A percentile compares a stretch with the other conserved stretches of the same genome.
These are phyloP conservation scores for Mrakia hoshinonis DNA, from an alignment of 768 basidiomycete species.

Conservation along the genomic window DNA sequence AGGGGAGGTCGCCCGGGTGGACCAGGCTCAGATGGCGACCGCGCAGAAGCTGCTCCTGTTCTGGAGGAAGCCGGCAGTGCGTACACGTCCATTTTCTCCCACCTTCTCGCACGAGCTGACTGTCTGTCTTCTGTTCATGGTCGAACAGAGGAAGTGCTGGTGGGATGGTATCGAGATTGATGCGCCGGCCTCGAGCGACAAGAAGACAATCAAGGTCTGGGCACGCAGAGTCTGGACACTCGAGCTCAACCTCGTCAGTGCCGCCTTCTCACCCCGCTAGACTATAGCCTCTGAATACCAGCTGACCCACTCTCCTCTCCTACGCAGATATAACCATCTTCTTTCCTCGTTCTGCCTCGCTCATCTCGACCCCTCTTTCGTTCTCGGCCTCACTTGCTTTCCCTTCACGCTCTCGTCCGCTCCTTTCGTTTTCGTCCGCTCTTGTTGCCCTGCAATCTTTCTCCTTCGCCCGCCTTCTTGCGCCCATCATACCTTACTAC, in stretches of 20 bases:
- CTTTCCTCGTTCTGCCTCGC: background rate
- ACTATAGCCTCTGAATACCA: no score
- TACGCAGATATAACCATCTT: background rate
- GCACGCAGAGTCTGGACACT: conserved; percentile 96
- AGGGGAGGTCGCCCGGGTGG: conserved; percentile 60
- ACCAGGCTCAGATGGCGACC: conserved; percentile 88
- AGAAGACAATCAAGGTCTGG: conserved; percentile 74
- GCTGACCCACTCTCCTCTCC: no score
- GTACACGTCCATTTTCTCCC: conserved; percentile 41
- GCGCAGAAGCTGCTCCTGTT: conserved; percentile 94
- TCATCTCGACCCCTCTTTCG: background rate
- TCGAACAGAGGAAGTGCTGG: conserved; percentile 86
- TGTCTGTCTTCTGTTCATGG: conserved; percentile 17
- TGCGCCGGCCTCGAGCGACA: conserved; percentile 47
- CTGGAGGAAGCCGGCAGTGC: conserved; percentile 98
- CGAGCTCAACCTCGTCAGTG: conserved; percentile 77
- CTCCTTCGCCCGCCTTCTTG: background rate
- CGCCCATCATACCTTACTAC: background rate
- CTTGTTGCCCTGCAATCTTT: background rate
- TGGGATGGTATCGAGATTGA: conserved; percentile 96
- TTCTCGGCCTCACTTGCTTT: background rate
- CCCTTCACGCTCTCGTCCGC: background rate
- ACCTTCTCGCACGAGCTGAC: background rate
- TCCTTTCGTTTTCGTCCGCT: background rate
- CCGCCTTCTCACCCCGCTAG: background rate